Conservation (phyloP, 495 filamentous ascomycete genomes). For the Saxophila tyrrhenica region DNA sequence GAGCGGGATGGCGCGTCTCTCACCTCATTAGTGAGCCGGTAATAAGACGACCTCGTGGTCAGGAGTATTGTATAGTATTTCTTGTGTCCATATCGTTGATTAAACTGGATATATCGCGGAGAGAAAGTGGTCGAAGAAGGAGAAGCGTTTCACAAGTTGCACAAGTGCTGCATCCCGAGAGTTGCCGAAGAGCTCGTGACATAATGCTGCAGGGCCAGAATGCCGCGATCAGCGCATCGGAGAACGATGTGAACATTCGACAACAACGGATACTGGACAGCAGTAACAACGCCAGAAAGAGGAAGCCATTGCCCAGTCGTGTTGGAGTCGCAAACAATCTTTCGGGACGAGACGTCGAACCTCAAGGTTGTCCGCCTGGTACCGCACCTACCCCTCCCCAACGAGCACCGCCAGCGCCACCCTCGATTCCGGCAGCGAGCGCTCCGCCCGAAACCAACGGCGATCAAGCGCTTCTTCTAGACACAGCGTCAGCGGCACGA, state of each 20-base stretch:
- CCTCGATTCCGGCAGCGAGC: background rate
- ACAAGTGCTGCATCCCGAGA: too few species aligned
- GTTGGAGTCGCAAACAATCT: background rate
- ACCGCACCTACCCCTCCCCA: background rate
- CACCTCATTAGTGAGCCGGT: too few species aligned
- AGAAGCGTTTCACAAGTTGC: too few species aligned
- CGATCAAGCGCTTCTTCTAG: background rate
- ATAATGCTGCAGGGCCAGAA: too few species aligned
- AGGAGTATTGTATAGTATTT: too few species aligned
- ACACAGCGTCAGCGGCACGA: constrained; percentile 6
- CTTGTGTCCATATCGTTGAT: too few species aligned
- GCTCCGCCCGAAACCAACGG: background rate
- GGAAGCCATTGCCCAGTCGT: background rate
- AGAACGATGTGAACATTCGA: background rate
- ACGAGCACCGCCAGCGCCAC: background rate
- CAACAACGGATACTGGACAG: background rate
- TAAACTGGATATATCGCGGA: too few species aligned
- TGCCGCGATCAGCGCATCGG: background rate
- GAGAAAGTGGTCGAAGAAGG: too few species aligned
- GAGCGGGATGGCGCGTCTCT: too few species aligned
- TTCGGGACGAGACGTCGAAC: background rate
- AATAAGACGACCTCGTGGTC: background rate
- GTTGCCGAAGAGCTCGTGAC: too few species aligned
- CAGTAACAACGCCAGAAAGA: background rate
- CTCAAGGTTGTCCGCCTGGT: background rate